These are phyloP conservation scores for Alternaria triticina DNA, from an alignment of 2,329 filamentous ascomycete genomes.

Conservation along the genomic window DNA sequence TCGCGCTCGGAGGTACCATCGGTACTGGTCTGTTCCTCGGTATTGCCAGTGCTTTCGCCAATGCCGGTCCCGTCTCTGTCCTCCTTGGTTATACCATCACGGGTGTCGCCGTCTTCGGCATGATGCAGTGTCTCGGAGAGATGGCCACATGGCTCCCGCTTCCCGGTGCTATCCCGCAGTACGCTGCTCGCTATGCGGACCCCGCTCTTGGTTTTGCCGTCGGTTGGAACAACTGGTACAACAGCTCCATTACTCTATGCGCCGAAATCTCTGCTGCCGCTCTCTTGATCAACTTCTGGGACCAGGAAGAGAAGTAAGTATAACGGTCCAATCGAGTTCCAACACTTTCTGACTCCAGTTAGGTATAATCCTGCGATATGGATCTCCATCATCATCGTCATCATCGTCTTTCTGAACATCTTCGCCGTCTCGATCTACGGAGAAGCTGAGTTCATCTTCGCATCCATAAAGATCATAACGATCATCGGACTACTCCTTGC, in stretches of 20 bases:
- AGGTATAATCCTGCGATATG: slow-evolving; percentile 34
- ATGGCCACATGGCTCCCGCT: slow-evolving; percentile 52
- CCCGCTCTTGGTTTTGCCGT: slow-evolving; percentile 47
- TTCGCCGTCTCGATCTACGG: slow-evolving; percentile 49
- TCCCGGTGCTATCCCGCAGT: slow-evolving; percentile 46
- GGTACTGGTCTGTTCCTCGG: slow-evolving; percentile 46
- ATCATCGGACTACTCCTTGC: slow-evolving; percentile 41
- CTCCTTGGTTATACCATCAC: slow-evolving; percentile 47
- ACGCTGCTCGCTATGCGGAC: slow-evolving; percentile 54
- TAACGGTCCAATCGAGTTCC: no score
- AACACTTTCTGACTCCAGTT: neutral
- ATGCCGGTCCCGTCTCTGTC: slow-evolving; percentile 43
- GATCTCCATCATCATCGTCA: slow-evolving; percentile 45
- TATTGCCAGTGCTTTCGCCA: slow-evolving; percentile 42
- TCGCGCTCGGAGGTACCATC: slow-evolving; percentile 65
- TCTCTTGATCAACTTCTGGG: slow-evolving; percentile 44
- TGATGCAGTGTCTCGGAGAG: slow-evolving; percentile 53
- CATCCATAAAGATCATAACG: slow-evolving; percentile 56
- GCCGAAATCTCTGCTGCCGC: slow-evolving; percentile 46
- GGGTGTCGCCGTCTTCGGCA: slow-evolving; percentile 43
- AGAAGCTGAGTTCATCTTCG: slow-evolving; percentile 58
- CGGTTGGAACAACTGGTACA: slow-evolving; percentile 39
- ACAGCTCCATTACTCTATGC: slow-evolving; percentile 44
- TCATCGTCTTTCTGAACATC: slow-evolving; percentile 44
- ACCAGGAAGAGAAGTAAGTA: slow-evolving; percentile 30